These are phyloP conservation scores for Apiospora marii DNA, from an alignment of 2,329 filamentous ascomycete species.

Conservation along the genomic window DNA sequence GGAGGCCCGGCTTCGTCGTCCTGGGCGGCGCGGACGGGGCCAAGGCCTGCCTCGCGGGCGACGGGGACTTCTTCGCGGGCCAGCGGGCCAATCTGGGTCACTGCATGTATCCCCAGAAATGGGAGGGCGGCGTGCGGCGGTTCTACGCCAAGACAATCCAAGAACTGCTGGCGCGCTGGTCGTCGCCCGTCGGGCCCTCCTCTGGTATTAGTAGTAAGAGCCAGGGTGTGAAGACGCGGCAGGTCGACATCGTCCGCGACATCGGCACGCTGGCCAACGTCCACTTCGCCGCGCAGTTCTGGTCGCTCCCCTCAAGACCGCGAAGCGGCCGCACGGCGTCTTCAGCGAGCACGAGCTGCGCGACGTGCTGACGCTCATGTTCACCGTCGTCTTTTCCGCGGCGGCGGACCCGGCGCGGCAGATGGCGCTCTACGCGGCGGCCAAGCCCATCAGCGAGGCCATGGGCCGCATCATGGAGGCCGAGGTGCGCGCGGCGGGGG, in stretches of 20 bases:
- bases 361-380: constrained; percentile 47
- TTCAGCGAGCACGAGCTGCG: constrained; percentile 63
- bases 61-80: not conserved
- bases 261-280: constrained; percentile 51
- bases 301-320: constrained; percentile 64
- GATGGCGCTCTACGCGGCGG: constrained; percentile 18
- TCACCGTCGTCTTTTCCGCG: constrained; percentile 18
- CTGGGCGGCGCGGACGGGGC: not conserved
- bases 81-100: constrained; percentile 10
- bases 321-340: constrained; percentile 55
- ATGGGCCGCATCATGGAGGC: constrained; percentile 21
- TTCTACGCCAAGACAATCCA: constrained; percentile 23
- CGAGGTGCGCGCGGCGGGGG: constrained; percentile 1
- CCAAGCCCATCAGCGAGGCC: constrained; percentile 17
- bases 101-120: constrained; percentile 16
- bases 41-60: constrained; percentile 19
- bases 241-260: constrained; percentile 47
- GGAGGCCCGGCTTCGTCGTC: constrained; percentile 11
- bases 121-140: constrained; percentile 16
- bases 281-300: constrained; percentile 62
- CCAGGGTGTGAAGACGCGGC: not conserved
- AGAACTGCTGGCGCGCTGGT: constrained; percentile 22
- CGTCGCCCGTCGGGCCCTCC: not conserved
- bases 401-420: constrained; percentile 14
- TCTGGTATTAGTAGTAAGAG: not conserved